Evolutionary conservation across 1,139 yeast species (phyloP).

Genomic region (Scheffersomyces cryptocercus): DNA sequence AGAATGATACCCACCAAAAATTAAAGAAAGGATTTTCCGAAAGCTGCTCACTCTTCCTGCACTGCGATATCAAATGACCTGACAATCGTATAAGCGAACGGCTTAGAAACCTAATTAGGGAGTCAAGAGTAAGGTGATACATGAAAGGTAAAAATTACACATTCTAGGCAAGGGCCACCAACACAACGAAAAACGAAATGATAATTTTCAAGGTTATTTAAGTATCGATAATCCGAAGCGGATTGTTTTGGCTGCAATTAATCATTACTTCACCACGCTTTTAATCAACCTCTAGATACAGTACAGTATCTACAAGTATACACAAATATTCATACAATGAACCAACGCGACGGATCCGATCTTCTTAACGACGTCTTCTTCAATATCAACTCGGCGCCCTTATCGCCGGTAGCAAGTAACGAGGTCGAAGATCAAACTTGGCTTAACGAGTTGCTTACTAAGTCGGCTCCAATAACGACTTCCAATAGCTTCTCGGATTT

Average conservation of each 20-base stretch:
- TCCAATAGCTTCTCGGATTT: conserved; percentile 11
- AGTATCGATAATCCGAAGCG: no score
- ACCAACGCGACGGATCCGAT: no score
- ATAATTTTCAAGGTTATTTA: no score
- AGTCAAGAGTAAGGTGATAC: conserved; percentile 1
- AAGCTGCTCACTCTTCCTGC: no score
- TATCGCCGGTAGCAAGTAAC: conserved; percentile 15
- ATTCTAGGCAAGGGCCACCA: neutral
- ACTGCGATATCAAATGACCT: neutral
- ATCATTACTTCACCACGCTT: no score
- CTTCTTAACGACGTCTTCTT: neutral
- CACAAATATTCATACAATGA: no score
- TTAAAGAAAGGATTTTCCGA: no score
- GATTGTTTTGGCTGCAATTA: neutral
- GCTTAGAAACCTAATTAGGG: neutral
- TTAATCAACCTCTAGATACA: no score
- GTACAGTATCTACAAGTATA: no score
- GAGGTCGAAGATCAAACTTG: conserved; percentile 17
- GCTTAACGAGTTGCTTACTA: conserved; percentile 21
- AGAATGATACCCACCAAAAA: no score
- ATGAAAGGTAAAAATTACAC: neutral
- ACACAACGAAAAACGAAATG: no score
- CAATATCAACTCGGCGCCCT: conserved; percentile 12
- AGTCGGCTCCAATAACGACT: conserved; percentile 21
- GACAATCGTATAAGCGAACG: neutral